phyloP scores from a whole-genome alignment of 1,284 basidiomycete species.

The Marasmius tenuissimus region DNA sequence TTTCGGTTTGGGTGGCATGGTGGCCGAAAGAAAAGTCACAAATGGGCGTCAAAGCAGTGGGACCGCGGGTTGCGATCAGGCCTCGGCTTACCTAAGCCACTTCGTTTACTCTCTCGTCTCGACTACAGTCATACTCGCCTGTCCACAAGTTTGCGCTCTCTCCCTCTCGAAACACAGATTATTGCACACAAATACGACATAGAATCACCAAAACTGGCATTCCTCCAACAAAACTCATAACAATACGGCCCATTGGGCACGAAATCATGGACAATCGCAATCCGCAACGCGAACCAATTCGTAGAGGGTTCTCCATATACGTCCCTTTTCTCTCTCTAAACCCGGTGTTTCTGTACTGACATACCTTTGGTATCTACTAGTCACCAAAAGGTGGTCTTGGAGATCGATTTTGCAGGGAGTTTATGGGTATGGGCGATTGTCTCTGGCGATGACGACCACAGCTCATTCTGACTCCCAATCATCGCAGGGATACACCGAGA shows the following conservation, averaged over 20 bases:
- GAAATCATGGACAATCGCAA: constrained; percentile 43
- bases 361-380: constrained; percentile 66
- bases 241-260: constrained; percentile 4
- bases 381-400: constrained; percentile 90
- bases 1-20: constrained; percentile 55
- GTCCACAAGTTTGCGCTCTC: not conserved
- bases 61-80: constrained; percentile 1
- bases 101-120: not conserved
- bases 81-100: not conserved
- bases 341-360: constrained; percentile 41
- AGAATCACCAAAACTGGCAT: constrained; percentile 13
- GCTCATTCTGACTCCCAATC: constrained; percentile 18
- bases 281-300: constrained; percentile 73
- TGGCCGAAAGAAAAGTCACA: constrained; percentile 21
- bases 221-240: constrained; percentile 2
- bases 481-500: constrained; percentile 85
- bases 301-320: constrained; percentile 85
- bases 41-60: not conserved
- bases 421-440: constrained; percentile 60
- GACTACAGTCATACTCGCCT: not conserved
- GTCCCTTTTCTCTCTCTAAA: constrained; percentile 40
- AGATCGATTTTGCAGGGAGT: constrained; percentile 82
- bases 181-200: not conserved
- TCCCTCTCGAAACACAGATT: not conserved
- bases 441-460: constrained; percentile 18